Percentiles rank a stretch among this genome's conserved stretches.
Conservation (phyloP, 495 filamentous ascomycete species). For the Xylaria flabelliformis region DNA sequence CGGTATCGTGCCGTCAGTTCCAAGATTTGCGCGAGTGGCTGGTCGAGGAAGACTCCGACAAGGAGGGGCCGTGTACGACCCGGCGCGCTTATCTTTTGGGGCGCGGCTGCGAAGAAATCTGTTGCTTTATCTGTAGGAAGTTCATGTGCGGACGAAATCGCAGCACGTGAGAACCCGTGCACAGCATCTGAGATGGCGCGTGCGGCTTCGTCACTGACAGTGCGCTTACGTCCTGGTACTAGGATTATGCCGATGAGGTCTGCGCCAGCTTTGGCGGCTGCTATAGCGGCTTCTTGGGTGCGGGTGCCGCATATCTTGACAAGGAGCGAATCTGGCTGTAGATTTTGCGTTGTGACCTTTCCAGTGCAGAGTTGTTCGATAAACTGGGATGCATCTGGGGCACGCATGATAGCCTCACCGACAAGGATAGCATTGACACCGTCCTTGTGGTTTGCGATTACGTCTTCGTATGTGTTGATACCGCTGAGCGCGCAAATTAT, state of each 20-base stretch:
- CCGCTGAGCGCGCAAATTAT: conserved; percentile 94
- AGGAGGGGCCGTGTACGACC: conserved; percentile 68
- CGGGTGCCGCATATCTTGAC: conserved; percentile 99
- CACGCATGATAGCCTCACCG: conserved; percentile 95
- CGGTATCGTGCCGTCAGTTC: conserved; percentile 73
- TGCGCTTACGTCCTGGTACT: conserved; percentile 78
- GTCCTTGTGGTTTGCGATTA: conserved; percentile 83
- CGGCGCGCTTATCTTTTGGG: conserved; percentile 42
- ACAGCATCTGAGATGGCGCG: conserved; percentile 79
- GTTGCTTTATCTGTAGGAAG: conserved; percentile 40
- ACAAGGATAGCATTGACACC: conserved; percentile 93
- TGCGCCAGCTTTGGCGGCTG: conserved; percentile 85
- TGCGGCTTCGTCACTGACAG: conserved; percentile 77
- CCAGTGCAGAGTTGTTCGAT: conserved; percentile 80
- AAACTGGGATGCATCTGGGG: conserved; percentile 76
- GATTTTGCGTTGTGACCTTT: conserved; percentile 38
- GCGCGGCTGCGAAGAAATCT: conserved; percentile 53
- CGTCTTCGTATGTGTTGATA: conserved; percentile 89
- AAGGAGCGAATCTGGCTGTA: conserved; percentile 54
- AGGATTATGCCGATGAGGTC: conserved; percentile 94
- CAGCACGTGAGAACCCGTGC: conserved; percentile 50
- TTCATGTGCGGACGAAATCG: conserved; percentile 22
- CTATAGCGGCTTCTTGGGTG: conserved; percentile 76
- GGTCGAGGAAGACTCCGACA: conserved; percentile 94
- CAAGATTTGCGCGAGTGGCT: conserved; percentile 81